Conservation (phyloP, 2,329 filamentous ascomycete species). For the Xenosphaeropsis pyriputrescens region DNA sequence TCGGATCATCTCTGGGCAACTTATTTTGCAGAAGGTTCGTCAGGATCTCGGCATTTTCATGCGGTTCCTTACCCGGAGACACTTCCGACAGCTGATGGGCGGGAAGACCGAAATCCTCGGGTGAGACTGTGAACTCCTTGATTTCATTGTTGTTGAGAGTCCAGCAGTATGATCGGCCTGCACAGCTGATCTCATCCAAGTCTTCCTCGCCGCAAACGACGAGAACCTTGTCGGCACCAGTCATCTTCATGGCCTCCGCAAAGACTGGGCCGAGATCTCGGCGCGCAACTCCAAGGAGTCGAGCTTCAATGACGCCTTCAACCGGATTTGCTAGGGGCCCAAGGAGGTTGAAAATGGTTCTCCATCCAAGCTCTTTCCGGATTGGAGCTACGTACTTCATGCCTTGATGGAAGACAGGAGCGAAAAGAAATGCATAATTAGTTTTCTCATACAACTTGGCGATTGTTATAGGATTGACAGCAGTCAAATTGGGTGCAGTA, state of each 20-base stretch:
- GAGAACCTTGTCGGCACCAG: constrained; percentile 69
- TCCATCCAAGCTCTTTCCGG: constrained; percentile 77
- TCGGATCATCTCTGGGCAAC: constrained; percentile 61
- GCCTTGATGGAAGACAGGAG: constrained; percentile 89
- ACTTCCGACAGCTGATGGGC: constrained; percentile 63
- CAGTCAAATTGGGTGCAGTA: constrained; percentile 56
- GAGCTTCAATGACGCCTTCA: constrained; percentile 71
- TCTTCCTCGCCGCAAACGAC: constrained; percentile 91
- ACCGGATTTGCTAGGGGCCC: constrained; percentile 87
- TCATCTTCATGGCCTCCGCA: constrained; percentile 65
- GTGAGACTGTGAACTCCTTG: constrained; percentile 64
- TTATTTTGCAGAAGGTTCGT: constrained; percentile 62
- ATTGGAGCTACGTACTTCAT: constrained; percentile 83
- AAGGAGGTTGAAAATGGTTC: constrained; percentile 95
- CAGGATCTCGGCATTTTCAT: constrained; percentile 77
- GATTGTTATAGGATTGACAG: constrained; percentile 59
- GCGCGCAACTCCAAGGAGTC: constrained; percentile 85
- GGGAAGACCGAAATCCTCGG: constrained; percentile 75
- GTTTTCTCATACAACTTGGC: constrained; percentile 58
- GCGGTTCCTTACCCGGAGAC: constrained; percentile 70
- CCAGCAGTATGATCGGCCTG: constrained; percentile 83
- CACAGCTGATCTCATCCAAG: constrained; percentile 88
- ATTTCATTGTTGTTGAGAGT: constrained; percentile 47
- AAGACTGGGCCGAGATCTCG: constrained; percentile 80
- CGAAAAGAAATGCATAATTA: constrained; percentile 93